Evolutionary conservation across 2,329 filamentous ascomycete genomes (phyloP), one percentile per base, ranked within the genome.

Genomic region (Sphaerulina vaccinii): DNA sequence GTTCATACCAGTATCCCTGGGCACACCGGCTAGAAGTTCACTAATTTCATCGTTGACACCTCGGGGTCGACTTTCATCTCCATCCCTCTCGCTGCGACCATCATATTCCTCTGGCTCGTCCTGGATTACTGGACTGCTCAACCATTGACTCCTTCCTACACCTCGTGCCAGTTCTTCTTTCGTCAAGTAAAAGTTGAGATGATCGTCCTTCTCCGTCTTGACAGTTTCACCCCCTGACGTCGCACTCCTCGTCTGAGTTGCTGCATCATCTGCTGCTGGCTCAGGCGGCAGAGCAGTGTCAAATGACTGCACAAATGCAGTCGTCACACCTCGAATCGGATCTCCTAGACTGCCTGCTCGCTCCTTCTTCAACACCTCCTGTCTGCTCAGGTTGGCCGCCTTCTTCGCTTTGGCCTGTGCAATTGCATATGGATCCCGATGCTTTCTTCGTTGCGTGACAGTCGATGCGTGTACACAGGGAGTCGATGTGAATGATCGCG

Each of bases 401-500:
- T 92, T 95, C 56, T 89, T 85, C 68, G 90, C 88, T 64, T 87
- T 82, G 24, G 88, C 85, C 71, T 95, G 89, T 2, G 86, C 86
- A 71, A 87, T 82, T 54, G 85, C 79, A 68, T 95, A 96, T 0
- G 90, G 90, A 63, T 97, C 90, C 66, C 83, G 81, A 68, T 86
- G 84, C 54, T 80, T 81, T 57, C 81, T 78, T 54, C 81, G 79
- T 68, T 84, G 84, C 72, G 81, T 81, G 60, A 65, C 65, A 1
- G 66, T 67, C 46, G 71, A 71, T 52, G 87, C 81, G 60, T 82
- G 73, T 33, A 83, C 82, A 62, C 80, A 82, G 60, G 81, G 82
- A 43, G 87, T 85, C 56, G 82, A 81, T 60, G 88, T 83, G 61
- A 79, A 77, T 47, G 71, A 62, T 51, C 74, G 49, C 43, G 48